These are phyloP conservation scores for Chimonanthus praecox DNA, from an alignment of 164 flowering plant genomes.

Conservation along the genomic window DNA sequence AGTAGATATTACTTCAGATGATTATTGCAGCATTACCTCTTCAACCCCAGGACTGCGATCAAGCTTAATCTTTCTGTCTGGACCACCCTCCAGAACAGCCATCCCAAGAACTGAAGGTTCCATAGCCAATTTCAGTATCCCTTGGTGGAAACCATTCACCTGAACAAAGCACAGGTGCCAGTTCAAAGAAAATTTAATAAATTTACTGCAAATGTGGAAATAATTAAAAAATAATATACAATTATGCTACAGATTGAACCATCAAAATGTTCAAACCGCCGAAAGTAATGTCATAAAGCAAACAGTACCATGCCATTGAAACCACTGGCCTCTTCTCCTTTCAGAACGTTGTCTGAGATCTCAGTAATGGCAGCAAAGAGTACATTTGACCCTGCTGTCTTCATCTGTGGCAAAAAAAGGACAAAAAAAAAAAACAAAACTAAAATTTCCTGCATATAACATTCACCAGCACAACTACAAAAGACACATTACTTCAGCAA, in stretches of 20 bases:
- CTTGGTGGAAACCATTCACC: constrained; percentile 94
- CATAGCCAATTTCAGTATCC: constrained; percentile 85
- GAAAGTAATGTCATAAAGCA: neutral
- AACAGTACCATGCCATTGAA: constrained; percentile 84
- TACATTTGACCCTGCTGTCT: constrained; percentile 83
- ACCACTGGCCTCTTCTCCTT: constrained; percentile 90
- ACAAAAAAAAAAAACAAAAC: neutral
- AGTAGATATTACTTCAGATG: neutral
- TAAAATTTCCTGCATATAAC: neutral
- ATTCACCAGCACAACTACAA: neutral
- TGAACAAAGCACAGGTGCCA: constrained; percentile 16
- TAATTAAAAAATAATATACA: neutral
- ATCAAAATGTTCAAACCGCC: constrained; percentile 4
- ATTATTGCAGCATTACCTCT: constrained; percentile 50
- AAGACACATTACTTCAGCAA: neutral
- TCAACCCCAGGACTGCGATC: constrained; percentile 82
- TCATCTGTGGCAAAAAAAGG: constrained; percentile 46
- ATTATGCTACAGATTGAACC: neutral
- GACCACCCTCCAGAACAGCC: constrained; percentile 93
- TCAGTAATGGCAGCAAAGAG: constrained; percentile 86
- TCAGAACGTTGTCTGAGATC: constrained; percentile 83
- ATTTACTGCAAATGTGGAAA: neutral
- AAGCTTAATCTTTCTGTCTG: constrained; percentile 80
- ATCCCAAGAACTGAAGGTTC: constrained; percentile 82
- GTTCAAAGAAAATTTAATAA: constrained; percentile 2